These are phyloP conservation scores for Entomortierella beljakovae DNA, from an alignment of 192 early-diverging fungal genomes.

Conservation along the genomic window DNA sequence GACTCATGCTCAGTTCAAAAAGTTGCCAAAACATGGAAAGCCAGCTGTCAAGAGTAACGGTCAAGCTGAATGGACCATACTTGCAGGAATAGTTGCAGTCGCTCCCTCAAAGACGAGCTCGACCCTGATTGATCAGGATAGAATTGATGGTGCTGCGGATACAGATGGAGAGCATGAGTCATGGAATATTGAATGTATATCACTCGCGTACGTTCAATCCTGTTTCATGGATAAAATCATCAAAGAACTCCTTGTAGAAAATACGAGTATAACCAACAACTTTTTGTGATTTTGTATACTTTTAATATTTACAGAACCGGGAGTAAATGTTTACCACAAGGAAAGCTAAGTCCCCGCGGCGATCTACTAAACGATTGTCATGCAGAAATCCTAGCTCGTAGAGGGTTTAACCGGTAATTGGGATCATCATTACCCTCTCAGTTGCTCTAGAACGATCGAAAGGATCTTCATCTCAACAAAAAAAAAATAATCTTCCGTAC, in stretches of 20 bases:
- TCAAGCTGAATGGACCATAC: constrained; percentile 86
- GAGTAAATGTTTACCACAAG: constrained; percentile 81
- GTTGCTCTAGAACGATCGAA: no score
- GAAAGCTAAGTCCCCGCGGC: constrained; percentile 69
- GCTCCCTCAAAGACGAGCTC: no score
- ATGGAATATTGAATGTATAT: constrained; percentile 54
- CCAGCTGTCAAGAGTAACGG: constrained; percentile 62
- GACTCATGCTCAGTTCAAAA: constrained; percentile 57
- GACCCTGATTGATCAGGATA: no score
- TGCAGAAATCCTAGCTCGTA: constrained; percentile 88
- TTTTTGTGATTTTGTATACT: no score
- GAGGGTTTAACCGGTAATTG: constrained; percentile 76
- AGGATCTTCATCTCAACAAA: no score
- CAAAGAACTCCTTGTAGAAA: no score
- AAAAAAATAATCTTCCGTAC: no score
- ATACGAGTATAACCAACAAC: no score
- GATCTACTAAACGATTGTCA: constrained; percentile 85
- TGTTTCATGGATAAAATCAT: no score
- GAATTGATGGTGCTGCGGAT: background rate
- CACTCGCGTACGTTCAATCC: constrained; percentile 56
- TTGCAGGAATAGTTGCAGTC: constrained; percentile 77
- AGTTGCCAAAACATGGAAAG: constrained; percentile 82
- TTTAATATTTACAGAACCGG: constrained; percentile 84
- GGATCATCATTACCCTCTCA: background rate
- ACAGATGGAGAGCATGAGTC: background rate